A percentile compares a stretch with the other conserved stretches of the same genome.
These are phyloP conservation scores for Pisolithus tinctorius DNA, from an alignment of 768 basidiomycete species.

Conservation along the genomic window DNA sequence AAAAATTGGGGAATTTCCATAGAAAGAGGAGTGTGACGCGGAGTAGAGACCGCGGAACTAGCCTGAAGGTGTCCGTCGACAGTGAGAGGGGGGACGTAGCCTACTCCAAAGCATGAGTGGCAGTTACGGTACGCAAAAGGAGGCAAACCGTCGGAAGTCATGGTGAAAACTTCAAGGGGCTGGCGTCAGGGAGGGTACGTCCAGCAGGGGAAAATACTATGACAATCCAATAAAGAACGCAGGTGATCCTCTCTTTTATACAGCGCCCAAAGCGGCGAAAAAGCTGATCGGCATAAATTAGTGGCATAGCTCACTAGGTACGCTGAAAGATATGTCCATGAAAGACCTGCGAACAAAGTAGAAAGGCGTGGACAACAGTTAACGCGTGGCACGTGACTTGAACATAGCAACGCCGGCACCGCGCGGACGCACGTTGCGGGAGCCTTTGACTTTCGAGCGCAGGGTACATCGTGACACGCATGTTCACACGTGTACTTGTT, in stretches of 20 bases:
- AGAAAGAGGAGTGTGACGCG: neutral
- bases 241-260: constrained; percentile 12
- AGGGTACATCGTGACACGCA: neutral
- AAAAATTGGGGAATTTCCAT: neutral
- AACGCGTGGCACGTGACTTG: constrained; percentile 13
- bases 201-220: constrained; percentile 3
- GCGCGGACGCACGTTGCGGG: constrained; percentile 19
- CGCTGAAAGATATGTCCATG: constrained; percentile 12
- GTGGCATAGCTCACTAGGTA: constrained; percentile 5
- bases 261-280: neutral
- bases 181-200: constrained; percentile 5
- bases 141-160: constrained; percentile 6
- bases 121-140: neutral
- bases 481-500: neutral
- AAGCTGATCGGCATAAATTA: neutral
- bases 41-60: neutral
- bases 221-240: neutral
- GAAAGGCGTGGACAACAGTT: constrained; percentile 6
- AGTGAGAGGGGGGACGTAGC: neutral
- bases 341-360: constrained; percentile 16
- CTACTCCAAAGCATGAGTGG: constrained; percentile 1
- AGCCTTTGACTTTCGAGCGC: constrained; percentile 3
- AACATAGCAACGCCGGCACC: constrained; percentile 20
- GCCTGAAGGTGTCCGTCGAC: neutral
- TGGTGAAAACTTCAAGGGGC: neutral